A percentile compares a stretch with the other conserved stretches of the same genome.
These are phyloP conservation scores for Trapa incisa DNA, from an alignment of 345 rosid species.

Conservation along the genomic window DNA sequence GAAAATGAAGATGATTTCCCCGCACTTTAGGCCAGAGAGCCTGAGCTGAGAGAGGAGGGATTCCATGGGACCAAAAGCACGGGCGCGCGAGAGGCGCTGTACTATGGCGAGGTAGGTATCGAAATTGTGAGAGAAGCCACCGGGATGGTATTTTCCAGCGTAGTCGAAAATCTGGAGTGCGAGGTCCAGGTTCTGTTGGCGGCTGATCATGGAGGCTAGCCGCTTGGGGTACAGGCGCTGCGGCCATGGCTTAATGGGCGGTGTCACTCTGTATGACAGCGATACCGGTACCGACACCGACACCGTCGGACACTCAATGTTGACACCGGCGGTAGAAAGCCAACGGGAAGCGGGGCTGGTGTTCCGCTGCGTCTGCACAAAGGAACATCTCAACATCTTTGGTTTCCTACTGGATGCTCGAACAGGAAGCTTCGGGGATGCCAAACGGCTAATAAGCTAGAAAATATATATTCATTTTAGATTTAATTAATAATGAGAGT, in stretches of 20 bases:
- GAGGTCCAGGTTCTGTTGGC: conserved; percentile 73
- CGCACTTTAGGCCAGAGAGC: conserved; percentile 41
- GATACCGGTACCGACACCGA: background rate
- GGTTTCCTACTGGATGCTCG: background rate
- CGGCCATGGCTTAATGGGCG: conserved; percentile 88
- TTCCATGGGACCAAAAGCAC: conserved; percentile 60
- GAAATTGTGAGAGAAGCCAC: conserved; percentile 42
- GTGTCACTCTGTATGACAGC: conserved; percentile 40
- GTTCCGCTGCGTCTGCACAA: background rate
- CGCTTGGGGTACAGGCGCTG: conserved; percentile 65
- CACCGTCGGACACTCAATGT: background rate
- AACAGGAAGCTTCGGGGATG: background rate
- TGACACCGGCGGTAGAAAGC: background rate
- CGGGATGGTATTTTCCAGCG: conserved; percentile 67
- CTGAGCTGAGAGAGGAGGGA: conserved; percentile 44
- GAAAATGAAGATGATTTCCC: conserved; percentile 54
- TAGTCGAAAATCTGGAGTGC: conserved; percentile 76
- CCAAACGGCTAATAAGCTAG: no score
- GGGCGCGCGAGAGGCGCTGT: conserved; percentile 70
- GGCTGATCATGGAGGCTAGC: conserved; percentile 53
- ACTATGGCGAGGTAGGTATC: conserved; percentile 70
- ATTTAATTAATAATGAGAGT: no score
- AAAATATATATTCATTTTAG: no score
- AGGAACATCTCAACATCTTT: background rate
- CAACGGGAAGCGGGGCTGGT: background rate